phyloP scores from a whole-genome alignment of 2,329 filamentous ascomycete species.

The Rhytidhysteron rufulum region DNA sequence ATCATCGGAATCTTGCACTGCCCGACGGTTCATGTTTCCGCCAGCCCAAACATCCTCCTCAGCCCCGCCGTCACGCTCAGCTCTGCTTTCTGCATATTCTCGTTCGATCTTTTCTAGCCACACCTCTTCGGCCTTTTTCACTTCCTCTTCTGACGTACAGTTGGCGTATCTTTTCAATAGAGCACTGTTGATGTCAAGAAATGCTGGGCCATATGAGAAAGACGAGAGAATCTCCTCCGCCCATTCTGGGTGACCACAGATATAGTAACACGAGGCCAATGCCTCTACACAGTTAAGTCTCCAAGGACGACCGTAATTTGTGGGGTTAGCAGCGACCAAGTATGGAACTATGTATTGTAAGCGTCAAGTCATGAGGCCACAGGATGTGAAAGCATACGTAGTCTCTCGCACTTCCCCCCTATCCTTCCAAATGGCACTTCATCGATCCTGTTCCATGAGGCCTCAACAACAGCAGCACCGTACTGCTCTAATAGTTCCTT shows the following conservation, averaged over 20 bases:
- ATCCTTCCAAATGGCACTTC: conserved; percentile 91
- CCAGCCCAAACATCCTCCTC: conserved; percentile 80
- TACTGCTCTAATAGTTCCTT: conserved; percentile 76
- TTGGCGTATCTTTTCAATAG: conserved; percentile 81
- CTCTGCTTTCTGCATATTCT: conserved; percentile 79
- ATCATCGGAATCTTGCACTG: conserved; percentile 34
- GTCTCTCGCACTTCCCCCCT: conserved; percentile 85
- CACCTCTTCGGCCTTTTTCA: conserved; percentile 79
- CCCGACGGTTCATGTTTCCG: conserved; percentile 76
- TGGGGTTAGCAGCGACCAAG: conserved; percentile 90
- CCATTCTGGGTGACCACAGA: conserved; percentile 90
- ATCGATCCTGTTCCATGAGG: conserved; percentile 88
- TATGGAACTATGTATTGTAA: conserved; percentile 88
- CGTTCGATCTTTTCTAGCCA: conserved; percentile 89
- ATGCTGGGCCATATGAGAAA: conserved; percentile 84
- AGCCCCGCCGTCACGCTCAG: conserved; percentile 54
- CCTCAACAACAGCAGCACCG: conserved; percentile 94
- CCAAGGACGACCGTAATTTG: conserved; percentile 97
- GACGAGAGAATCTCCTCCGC: conserved; percentile 76
- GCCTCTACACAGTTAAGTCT: conserved; percentile 94
- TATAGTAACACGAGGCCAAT: conserved; percentile 85
- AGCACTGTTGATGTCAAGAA: conserved; percentile 84
- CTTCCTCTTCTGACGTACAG: conserved; percentile 72
- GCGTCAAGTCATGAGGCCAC: neutral
- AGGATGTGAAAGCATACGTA: conserved; percentile 44